phyloP scores from a whole-genome alignment of 2,329 filamentous ascomycete genomes.

The Huntiella abstrusa region DNA sequence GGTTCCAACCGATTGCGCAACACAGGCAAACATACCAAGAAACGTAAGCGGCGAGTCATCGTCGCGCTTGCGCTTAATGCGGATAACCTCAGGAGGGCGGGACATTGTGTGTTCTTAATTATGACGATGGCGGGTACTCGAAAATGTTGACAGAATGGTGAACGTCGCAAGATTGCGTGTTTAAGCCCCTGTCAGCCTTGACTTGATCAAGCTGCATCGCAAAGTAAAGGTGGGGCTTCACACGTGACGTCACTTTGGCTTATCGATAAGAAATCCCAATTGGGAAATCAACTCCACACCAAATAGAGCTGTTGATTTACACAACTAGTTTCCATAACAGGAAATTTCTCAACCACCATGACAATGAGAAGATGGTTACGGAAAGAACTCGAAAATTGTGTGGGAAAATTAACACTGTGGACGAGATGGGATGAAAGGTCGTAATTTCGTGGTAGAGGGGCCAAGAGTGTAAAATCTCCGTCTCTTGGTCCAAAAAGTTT shows the following conservation, averaged over 20 bases:
- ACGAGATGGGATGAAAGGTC: too few relatives aligned
- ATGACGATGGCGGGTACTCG: not conserved
- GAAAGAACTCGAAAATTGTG: too few relatives aligned
- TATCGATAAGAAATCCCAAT: slow-evolving; percentile 1
- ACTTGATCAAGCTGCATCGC: not conserved
- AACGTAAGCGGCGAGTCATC: slow-evolving; percentile 35
- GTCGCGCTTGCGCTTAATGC: slow-evolving; percentile 41
- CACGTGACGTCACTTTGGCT: slow-evolving; percentile 3
- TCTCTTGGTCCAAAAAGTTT: too few relatives aligned
- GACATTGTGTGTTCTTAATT: slow-evolving; percentile 24
- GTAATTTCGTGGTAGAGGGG: too few relatives aligned
- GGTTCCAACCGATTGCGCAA: not conserved
- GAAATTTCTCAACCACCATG: too few relatives aligned
- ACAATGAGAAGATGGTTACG: too few relatives aligned
- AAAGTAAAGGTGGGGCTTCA: not conserved
- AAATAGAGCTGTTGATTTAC: too few relatives aligned
- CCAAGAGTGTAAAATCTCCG: too few relatives aligned
- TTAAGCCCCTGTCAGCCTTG: not conserved
- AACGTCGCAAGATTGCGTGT: not conserved
- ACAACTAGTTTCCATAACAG: too few relatives aligned
- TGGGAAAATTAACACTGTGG: too few relatives aligned
- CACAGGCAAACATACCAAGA: slow-evolving; percentile 23
- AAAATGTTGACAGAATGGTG: not conserved
- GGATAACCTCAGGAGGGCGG: slow-evolving; percentile 37
- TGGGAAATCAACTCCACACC: too few relatives aligned